Percentiles rank a stretch among this genome's conserved stretches.
phyloP scores from a whole-genome alignment of 306 rosid species.

The Erythrophleum fordii region DNA sequence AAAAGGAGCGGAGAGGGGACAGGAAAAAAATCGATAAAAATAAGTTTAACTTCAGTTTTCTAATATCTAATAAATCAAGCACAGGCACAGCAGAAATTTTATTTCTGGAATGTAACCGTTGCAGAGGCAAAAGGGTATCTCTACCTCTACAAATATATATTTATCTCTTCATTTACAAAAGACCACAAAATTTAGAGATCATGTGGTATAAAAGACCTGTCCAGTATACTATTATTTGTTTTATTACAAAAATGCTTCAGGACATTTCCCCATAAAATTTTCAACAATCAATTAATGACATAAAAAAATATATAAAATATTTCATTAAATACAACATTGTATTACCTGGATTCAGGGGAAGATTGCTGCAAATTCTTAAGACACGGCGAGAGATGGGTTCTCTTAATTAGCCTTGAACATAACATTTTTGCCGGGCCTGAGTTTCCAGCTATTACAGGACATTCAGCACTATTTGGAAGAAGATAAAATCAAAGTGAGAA shows the following conservation, averaged over 20 bases:
- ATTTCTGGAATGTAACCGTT: not conserved
- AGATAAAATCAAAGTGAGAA: slow-evolving; percentile 19
- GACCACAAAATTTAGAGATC: slow-evolving; percentile 1
- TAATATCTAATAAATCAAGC: not conserved
- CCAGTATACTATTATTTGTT: slow-evolving; percentile 7
- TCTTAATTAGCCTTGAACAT: slow-evolving; percentile 55
- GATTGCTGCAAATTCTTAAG: slow-evolving; percentile 40
- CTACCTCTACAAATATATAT: not conserved
- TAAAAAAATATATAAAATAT: not conserved
- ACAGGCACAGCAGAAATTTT: not conserved
- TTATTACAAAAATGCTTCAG: slow-evolving; percentile 9
- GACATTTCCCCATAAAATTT: slow-evolving; percentile 21
- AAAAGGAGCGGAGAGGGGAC: too few relatives aligned
- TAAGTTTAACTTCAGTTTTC: not conserved
- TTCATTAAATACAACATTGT: not conserved
- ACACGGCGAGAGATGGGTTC: slow-evolving; percentile 41
- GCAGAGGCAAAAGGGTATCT: slow-evolving; percentile 20
- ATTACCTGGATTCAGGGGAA: slow-evolving; percentile 50
- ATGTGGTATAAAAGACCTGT: not conserved
- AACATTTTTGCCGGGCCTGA: slow-evolving; percentile 51
- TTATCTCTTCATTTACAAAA: not conserved
- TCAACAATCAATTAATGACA: not conserved
- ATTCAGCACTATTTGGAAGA: slow-evolving; percentile 41
- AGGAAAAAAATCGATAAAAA: not conserved
- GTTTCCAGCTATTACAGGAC: slow-evolving; percentile 34